A percentile compares a stretch with the other conserved stretches of the same genome.
Conservation (phyloP, 768 basidiomycete species). For the Lentinula sp. region DNA sequence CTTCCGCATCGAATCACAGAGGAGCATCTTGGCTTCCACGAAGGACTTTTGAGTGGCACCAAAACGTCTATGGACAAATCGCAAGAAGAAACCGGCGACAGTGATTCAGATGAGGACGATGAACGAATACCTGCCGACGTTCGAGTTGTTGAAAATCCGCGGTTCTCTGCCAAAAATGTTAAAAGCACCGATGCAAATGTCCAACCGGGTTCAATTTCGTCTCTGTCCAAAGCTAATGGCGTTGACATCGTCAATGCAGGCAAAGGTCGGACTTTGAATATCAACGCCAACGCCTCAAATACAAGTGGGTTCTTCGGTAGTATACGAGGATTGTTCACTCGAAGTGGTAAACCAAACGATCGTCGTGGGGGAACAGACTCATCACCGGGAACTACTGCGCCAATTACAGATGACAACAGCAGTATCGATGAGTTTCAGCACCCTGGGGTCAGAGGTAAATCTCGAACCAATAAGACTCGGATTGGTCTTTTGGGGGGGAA, state of each 20-base stretch:
- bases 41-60: neutral
- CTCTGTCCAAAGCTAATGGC: neutral
- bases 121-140: constrained; percentile 14
- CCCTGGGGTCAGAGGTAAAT: constrained; percentile 3
- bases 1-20: constrained; percentile 27
- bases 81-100: constrained; percentile 25
- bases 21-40: constrained; percentile 15
- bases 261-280: neutral
- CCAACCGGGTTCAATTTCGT: neutral
- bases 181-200: neutral
- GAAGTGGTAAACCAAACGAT: neutral
- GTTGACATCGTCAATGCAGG: neutral
- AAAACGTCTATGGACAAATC: neutral
- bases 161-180: constrained; percentile 26
- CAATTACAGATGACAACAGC: constrained; percentile 16
- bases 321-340: constrained; percentile 4
- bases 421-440: constrained; percentile 15
- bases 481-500: neutral
- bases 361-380: neutral
- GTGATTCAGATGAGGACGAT: constrained; percentile 22
- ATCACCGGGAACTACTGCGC: neutral
- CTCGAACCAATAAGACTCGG: constrained; percentile 7
- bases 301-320: constrained; percentile 8
- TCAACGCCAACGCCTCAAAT: neutral
- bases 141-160: constrained; percentile 50